Evolutionary conservation across 352 stramenopile genomes (phyloP), one percentile per base, ranked within the genome.

Genomic region (Peronospora belbahrii): DNA sequence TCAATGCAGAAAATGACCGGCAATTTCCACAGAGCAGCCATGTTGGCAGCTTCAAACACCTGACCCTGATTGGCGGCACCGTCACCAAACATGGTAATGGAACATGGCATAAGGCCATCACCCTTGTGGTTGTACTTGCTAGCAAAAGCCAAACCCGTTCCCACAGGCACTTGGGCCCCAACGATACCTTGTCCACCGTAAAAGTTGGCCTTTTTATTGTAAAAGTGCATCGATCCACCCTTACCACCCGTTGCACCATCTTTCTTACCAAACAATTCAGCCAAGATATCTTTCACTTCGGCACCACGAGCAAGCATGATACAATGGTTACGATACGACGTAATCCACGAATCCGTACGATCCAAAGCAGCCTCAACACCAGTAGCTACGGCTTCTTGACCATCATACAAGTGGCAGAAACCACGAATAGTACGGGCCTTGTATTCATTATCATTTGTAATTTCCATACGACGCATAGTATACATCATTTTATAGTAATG

Each of bases 371-470:
- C 83, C 56, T 99, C 87, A 40, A 99, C 96, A 35, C 97, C 97
- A 10, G 93, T 97, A 6, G 96, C 97, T 17, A 99, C 94, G 18
- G 97, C 97, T 72, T 99, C 97, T 69, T 99, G 96, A 42, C 96
- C 96, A 66, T 99, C 96, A 77, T 99, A 99, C 62, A 99, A 70
- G 70, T 99, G 97, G 74, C 96, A 99, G 65, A 99, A 99, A 34
- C 97, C 97, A 51, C 96, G 95, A 71, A 99, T 99, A 52, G 65
- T 93, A 34, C 88, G 82, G 24, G 88, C 83, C 88, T 99, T 99
- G 87, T 99, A 99, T 73, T 99, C 96, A 53, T 98, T 99, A 70
- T 99, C 97, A 62, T 96, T 98, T 8, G 97, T 98, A 70, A 99
- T 99, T 78, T 99, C 97, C 96, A 99, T 99, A 46, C 97, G 91